Percentiles rank a stretch among this genome's conserved stretches.
Conservation (phyloP, 257 asterid species). For the Solanum chmielewskii region DNA sequence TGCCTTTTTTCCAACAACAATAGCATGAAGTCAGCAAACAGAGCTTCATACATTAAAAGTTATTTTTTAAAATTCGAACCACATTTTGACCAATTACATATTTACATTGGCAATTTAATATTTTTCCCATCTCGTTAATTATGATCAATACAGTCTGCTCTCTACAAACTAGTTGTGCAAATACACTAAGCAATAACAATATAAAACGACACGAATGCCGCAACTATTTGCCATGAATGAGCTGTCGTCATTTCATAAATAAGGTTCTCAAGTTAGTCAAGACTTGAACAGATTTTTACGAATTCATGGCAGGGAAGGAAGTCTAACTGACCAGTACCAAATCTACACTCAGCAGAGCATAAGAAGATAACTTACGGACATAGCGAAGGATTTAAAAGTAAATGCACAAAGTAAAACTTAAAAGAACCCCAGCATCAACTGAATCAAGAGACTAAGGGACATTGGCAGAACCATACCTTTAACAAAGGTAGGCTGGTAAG, state of each 20-base stretch:
- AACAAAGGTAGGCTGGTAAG: constrained; percentile 64
- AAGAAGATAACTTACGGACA: background rate
- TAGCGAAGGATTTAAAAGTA: background rate
- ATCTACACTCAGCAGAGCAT: background rate
- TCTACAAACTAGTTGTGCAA: background rate
- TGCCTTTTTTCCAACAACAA: background rate
- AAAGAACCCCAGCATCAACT: background rate
- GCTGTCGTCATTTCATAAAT: background rate
- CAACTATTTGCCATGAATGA: background rate
- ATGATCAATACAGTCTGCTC: background rate
- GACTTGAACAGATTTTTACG: background rate
- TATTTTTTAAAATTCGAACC: background rate
- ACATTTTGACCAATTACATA: background rate
- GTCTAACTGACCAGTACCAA: background rate
- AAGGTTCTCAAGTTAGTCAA: background rate
- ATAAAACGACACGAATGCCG: background rate
- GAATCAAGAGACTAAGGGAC: background rate
- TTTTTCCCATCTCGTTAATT: background rate
- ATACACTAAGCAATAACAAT: background rate
- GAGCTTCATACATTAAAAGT: background rate
- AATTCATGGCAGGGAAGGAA: background rate
- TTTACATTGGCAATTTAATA: background rate
- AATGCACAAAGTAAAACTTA: background rate
- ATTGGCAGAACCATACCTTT: constrained; percentile 41
- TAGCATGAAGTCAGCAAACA: background rate